A percentile compares a stretch with the other conserved stretches of the same genome.
Conservation (phyloP, 1,139 yeast species). For the Debaryomycetaceae sp. region DNA sequence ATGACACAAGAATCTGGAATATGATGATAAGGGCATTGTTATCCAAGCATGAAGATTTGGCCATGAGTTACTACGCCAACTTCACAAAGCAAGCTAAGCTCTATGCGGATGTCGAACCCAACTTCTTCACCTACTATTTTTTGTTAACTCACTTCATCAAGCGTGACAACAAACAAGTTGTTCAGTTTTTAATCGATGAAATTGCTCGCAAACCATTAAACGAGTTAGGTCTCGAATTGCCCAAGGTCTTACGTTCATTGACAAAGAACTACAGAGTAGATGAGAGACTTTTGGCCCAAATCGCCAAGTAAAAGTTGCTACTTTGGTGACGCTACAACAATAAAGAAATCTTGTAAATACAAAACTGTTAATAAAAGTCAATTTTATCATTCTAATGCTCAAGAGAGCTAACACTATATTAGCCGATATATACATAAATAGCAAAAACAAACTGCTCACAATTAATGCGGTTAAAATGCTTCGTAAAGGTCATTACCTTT, state of each 20-base stretch:
- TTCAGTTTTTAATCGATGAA: constrained; percentile 37
- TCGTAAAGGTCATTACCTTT: constrained; percentile 7
- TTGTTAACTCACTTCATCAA: constrained; percentile 44
- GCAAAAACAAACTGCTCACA: background rate
- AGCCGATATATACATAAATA: background rate
- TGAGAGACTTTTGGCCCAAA: constrained; percentile 8
- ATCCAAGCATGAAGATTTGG: constrained; percentile 32
- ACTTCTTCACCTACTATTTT: constrained; percentile 56
- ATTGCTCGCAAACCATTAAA: constrained; percentile 22
- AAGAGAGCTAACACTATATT: background rate
- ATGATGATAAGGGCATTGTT: constrained; percentile 53
- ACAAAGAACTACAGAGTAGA: constrained; percentile 10
- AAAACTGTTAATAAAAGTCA: constrained; percentile 3
- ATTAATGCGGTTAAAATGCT: background rate
- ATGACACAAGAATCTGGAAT: constrained; percentile 54
- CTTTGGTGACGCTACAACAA: no score
- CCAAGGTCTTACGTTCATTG: constrained; percentile 20
- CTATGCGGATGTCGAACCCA: constrained; percentile 34
- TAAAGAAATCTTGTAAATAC: constrained; percentile 7
- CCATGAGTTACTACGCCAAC: constrained; percentile 36
- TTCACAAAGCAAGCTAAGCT: constrained; percentile 21
- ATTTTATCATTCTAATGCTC: background rate
- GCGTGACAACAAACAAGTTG: constrained; percentile 26
- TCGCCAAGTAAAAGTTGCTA: constrained; percentile 4
- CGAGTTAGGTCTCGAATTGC: constrained; percentile 42